Evolutionary conservation across 805 yeast genomes (phyloP).

Genomic region (Saturnispora bothae): DNA sequence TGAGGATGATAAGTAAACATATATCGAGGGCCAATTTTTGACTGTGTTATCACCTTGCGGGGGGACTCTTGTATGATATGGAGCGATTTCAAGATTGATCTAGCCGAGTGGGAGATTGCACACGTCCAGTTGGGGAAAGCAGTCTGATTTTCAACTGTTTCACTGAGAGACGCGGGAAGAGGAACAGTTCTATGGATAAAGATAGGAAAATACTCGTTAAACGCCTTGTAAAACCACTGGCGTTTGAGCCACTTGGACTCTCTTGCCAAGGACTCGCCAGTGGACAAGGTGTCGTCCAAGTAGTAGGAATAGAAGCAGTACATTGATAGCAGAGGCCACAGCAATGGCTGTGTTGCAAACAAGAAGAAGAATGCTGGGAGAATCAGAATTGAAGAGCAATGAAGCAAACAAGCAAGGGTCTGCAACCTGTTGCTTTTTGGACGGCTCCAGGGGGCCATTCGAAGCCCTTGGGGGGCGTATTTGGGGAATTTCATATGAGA

Average conservation of each 20-base stretch:
- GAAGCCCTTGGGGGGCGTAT: conserved; percentile 2
- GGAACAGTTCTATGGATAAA: conserved; percentile 55
- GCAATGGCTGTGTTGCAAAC: conserved; percentile 35
- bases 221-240: conserved; percentile 54
- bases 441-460: background rate
- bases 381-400: conserved; percentile 57
- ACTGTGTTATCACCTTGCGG: conserved; percentile 8
- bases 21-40: conserved; percentile 58
- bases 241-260: conserved; percentile 48
- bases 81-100: background rate
- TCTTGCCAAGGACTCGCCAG: conserved; percentile 57
- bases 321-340: conserved; percentile 57
- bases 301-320: conserved; percentile 51
- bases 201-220: conserved; percentile 75
- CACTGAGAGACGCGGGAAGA: conserved; percentile 61
- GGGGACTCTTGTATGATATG: conserved; percentile 1
- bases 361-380: conserved; percentile 46
- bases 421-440: conserved; percentile 37
- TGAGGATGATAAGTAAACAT: conserved; percentile 94
- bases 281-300: conserved; percentile 57
- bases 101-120: conserved; percentile 3
- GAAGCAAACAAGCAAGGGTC: conserved; percentile 63
- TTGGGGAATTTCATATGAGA: conserved; percentile 1
- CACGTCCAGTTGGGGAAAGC: conserved; percentile 7
- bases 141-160: background rate